phyloP scores from a whole-genome alignment of 2,329 filamentous ascomycete genomes.

The Graphiopsis chlorocephala region DNA sequence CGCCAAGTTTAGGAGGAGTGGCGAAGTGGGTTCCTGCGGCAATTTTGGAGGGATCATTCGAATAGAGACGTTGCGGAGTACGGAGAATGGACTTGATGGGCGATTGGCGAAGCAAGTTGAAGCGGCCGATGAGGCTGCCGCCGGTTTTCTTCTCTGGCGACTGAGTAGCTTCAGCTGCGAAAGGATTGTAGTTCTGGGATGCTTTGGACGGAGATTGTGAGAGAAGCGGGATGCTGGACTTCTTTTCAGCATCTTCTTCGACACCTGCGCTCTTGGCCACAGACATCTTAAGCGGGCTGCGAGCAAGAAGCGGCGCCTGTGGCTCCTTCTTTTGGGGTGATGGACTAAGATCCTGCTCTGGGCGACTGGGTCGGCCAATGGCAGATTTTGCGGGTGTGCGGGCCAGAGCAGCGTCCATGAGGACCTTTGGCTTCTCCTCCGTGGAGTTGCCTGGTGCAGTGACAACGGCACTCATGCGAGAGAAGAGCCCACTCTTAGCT shows the following conservation, averaged over 20 bases:
- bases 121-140: slow-evolving; percentile 40
- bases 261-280: slow-evolving; percentile 21
- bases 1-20: slow-evolving; percentile 37
- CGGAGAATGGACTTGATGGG: slow-evolving; percentile 63
- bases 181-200: slow-evolving; percentile 20
- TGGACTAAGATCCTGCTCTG: slow-evolving; percentile 11
- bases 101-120: slow-evolving; percentile 51
- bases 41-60: slow-evolving; percentile 56
- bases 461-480: background rate
- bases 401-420: slow-evolving; percentile 22
- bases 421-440: slow-evolving; percentile 19
- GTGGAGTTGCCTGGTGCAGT: background rate
- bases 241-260: slow-evolving; percentile 20
- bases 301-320: slow-evolving; percentile 27
- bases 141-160: slow-evolving; percentile 31
- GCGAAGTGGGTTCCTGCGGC: slow-evolving; percentile 58
- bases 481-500: slow-evolving; percentile 10
- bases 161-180: slow-evolving; percentile 27
- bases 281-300: slow-evolving; percentile 30
- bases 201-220: slow-evolving; percentile 34
- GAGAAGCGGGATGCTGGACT: slow-evolving; percentile 28
- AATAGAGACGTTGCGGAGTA: slow-evolving; percentile 57
- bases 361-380: background rate
- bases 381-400: slow-evolving; percentile 28
- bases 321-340: slow-evolving; percentile 13